These are phyloP conservation scores for Suillus hirtellus DNA, from an alignment of 768 basidiomycete species.

Conservation along the genomic window DNA sequence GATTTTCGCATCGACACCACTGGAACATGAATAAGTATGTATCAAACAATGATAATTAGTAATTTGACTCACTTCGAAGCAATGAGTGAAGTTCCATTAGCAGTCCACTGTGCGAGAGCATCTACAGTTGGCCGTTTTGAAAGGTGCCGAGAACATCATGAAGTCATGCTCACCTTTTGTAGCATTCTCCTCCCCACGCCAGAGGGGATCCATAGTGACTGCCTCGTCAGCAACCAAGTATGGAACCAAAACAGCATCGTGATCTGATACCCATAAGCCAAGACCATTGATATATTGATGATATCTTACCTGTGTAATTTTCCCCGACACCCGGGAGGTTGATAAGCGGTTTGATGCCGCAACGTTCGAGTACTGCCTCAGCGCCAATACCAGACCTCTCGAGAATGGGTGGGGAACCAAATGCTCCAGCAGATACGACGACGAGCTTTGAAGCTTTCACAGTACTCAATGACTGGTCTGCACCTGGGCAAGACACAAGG, in stretches of 20 bases:
- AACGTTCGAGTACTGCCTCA: slow-evolving; percentile 42
- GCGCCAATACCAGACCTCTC: slow-evolving; percentile 72
- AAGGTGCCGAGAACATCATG: slow-evolving; percentile 15
- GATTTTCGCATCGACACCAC: slow-evolving; percentile 55
- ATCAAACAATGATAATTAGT: neutral
- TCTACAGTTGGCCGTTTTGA: slow-evolving; percentile 24
- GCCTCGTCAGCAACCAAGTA: slow-evolving; percentile 47
- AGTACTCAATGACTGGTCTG: slow-evolving; percentile 23
- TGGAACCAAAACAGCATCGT: slow-evolving; percentile 26
- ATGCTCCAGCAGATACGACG: slow-evolving; percentile 52
- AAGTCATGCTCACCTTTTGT: slow-evolving; percentile 39
- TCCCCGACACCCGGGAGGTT: slow-evolving; percentile 78
- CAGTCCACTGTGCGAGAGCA: slow-evolving; percentile 34
- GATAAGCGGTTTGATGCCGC: slow-evolving; percentile 50
- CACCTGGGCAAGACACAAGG: slow-evolving; percentile 21
- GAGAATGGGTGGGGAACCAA: slow-evolving; percentile 57
- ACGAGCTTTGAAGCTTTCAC: slow-evolving; percentile 46
- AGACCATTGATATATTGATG: neutral
- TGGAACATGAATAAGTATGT: slow-evolving; percentile 20
- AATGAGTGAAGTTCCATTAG: slow-evolving; percentile 48
- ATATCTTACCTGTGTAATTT: slow-evolving; percentile 52
- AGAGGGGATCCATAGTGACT: slow-evolving; percentile 50
- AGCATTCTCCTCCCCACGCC: slow-evolving; percentile 39
- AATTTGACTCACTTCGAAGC: slow-evolving; percentile 50
- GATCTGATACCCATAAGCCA: slow-evolving; percentile 24